A percentile compares a stretch with the other conserved stretches of the same genome.
Evolutionary conservation across 176 grass and related monocot species (phyloP).

Genomic region (Oryza meridionalis): DNA sequence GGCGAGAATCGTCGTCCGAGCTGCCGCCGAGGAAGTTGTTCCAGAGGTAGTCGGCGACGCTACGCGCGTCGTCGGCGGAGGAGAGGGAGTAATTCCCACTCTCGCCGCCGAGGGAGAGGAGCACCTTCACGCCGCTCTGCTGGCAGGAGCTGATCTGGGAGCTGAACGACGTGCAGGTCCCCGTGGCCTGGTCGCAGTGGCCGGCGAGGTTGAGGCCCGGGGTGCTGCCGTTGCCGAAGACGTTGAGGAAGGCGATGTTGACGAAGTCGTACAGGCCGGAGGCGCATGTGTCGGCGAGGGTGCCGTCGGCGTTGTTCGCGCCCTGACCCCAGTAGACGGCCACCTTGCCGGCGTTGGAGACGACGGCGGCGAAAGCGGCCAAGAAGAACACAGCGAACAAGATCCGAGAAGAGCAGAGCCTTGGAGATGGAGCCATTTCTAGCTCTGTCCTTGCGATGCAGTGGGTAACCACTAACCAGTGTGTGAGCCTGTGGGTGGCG

Average conservation of each 20-base stretch:
- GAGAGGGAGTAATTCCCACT: background rate
- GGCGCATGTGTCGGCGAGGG: background rate
- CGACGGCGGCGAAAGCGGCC: background rate
- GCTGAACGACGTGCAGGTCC: background rate
- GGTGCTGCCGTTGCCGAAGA: background rate
- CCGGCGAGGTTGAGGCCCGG: background rate
- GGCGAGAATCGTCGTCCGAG: background rate
- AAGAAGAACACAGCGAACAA: constrained; percentile 22
- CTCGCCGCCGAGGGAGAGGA: constrained; percentile 52
- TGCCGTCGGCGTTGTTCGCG: background rate
- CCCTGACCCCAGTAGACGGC: constrained; percentile 32
- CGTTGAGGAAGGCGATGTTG: constrained; percentile 35
- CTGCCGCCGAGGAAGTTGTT: constrained; percentile 39
- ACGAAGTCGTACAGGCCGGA: constrained; percentile 9
- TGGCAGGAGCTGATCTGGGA: constrained; percentile 43
- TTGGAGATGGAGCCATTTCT: constrained; percentile 3
- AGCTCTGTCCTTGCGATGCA: background rate
- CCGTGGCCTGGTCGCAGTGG: background rate
- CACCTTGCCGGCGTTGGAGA: constrained; percentile 33
- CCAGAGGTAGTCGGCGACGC: constrained; percentile 41
- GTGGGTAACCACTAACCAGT: too few species aligned
- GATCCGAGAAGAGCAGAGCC: background rate
- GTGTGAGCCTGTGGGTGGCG: too few species aligned
- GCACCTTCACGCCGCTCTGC: constrained; percentile 39
- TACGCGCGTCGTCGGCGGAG: constrained; percentile 20